Base-by-base conservation (phyloP, 805 yeast species). In the Ascoidea asiatica region DNA sequence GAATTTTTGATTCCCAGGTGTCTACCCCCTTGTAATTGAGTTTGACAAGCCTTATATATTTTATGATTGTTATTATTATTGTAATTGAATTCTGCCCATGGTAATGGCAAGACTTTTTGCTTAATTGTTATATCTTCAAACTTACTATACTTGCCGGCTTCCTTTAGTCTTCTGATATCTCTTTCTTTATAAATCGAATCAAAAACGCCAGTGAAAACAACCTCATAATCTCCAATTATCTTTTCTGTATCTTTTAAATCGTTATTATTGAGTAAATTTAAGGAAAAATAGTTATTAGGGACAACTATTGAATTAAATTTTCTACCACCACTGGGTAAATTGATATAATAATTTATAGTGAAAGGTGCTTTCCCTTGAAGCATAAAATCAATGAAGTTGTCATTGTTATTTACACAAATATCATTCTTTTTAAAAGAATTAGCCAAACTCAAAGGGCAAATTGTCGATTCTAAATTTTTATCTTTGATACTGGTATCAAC, bases 341-440 rank as follows among this genome's bases (percentile, higher is more conserved):
- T 62, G 15, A 82, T 60, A n/a, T 75, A 72, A 57, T 87, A 86
- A 37, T 74, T 77, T 21, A 88, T 63, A n/a, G 72, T 60, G 50
- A 86, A 86, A 20, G 90, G 89, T 1, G 79, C 67, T 5, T 72
- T 60, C 1, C 87, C 90, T 37, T 61, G 62, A 35, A 82, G 58
- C 2, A 67, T 56, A 33, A 83, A 49, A 44, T 73, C 80, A 29
- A 75, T 56, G 1, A 69, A 62, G 44, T 44, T 45, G 19, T 67
- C 71, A 44, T 70, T 75, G 23, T 61, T 64, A 38, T 64, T 66
- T 50, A 72, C 74, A 50, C 81, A 75, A 13, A 74, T 69, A 33
- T 61, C 61, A 8, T 58, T 51, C 37, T 69, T 65, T 2, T 51
- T 46, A 45, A 61, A 68, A 3, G 57, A 45, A 20, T 50, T 48